phyloP scores from a whole-genome alignment of 73 alveolate genomes.

The Blepharisma japonicum region DNA sequence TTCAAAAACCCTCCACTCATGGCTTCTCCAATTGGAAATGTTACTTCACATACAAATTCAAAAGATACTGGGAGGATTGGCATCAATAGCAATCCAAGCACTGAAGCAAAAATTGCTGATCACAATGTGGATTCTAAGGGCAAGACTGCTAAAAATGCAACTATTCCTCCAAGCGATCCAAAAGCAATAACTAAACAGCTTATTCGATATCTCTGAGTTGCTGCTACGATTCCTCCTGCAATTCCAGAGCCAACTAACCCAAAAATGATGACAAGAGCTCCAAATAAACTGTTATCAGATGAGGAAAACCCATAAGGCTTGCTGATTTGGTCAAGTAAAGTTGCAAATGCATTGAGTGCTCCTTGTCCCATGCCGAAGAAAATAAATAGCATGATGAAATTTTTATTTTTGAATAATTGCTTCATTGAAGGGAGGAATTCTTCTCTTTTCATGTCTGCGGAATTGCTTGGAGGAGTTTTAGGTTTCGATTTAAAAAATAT shows the following conservation, averaged over 20 bases:
- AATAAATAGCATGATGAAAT: constrained; percentile 37
- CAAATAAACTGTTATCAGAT: constrained; percentile 58
- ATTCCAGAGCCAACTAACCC: constrained; percentile 68
- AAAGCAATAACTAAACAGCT: constrained; percentile 36
- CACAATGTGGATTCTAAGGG: constrained; percentile 29
- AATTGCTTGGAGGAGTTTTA: constrained; percentile 74
- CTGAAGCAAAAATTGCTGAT: constrained; percentile 44
- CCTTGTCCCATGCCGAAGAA: constrained; percentile 53
- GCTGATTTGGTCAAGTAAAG: constrained; percentile 44
- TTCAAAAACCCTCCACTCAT: constrained; percentile 77
- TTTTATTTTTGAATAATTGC: constrained; percentile 38
- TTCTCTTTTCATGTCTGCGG: constrained; percentile 42
- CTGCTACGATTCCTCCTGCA: constrained; percentile 52
- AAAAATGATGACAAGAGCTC: constrained; percentile 63
- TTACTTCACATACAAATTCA: constrained; percentile 78
- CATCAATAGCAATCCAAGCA: constrained; percentile 63
- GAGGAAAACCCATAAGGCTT: constrained; percentile 49
- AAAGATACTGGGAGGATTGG: constrained; percentile 79
- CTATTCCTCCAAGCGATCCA: constrained; percentile 34
- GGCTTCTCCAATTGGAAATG: constrained; percentile 87
- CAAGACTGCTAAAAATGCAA: constrained; percentile 23
- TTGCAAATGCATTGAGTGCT: constrained; percentile 55
- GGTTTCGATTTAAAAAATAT: constrained; percentile 73
- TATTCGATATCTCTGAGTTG: constrained; percentile 43
- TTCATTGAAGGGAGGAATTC: constrained; percentile 36